phyloP scores from a whole-genome alignment of 2,329 filamentous ascomycete species.

The Colletotrichum graminicola region DNA sequence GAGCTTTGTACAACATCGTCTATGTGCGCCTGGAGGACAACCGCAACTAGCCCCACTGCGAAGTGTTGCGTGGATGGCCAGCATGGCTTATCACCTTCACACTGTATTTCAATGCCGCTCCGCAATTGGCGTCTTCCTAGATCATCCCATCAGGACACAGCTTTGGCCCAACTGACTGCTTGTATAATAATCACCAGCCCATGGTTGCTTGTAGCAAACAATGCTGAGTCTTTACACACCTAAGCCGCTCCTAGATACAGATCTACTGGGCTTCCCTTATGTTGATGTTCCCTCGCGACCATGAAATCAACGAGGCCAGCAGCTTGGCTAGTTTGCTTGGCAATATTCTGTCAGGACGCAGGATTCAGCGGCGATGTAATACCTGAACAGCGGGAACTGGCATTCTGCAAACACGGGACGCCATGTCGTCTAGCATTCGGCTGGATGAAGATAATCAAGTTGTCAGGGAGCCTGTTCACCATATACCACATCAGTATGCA shows the following conservation, averaged over 20 bases:
- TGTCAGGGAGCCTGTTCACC: neutral
- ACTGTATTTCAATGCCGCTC: slow-evolving; percentile 59
- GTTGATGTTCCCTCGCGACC: neutral
- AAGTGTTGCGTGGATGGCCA: slow-evolving; percentile 53
- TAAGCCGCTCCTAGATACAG: too few relatives aligned
- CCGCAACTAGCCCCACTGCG: slow-evolving; percentile 52
- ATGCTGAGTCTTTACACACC: too few relatives aligned
- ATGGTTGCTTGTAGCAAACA: neutral
- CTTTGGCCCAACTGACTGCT: neutral
- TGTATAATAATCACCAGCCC: neutral
- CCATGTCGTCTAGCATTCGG: neutral
- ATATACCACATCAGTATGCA: neutral
- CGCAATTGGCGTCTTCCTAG: slow-evolving; percentile 42
- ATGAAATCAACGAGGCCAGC: neutral
- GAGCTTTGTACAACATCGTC: slow-evolving; percentile 55
- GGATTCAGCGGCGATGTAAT: slow-evolving; percentile 7
- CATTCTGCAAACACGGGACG: slow-evolving; percentile 6
- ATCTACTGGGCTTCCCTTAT: too few relatives aligned
- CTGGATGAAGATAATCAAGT: neutral
- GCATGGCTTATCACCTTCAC: slow-evolving; percentile 50
- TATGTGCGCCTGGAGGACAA: slow-evolving; percentile 61
- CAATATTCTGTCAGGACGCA: slow-evolving; percentile 4
- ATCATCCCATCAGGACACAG: neutral
- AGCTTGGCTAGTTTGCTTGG: neutral
- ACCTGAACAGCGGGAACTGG: slow-evolving; percentile 8